Percentiles rank a stretch among this genome's conserved stretches.
Conservation (phyloP, 371 early-diverging fungal species). For the Encephalitozoon hellem region DNA sequence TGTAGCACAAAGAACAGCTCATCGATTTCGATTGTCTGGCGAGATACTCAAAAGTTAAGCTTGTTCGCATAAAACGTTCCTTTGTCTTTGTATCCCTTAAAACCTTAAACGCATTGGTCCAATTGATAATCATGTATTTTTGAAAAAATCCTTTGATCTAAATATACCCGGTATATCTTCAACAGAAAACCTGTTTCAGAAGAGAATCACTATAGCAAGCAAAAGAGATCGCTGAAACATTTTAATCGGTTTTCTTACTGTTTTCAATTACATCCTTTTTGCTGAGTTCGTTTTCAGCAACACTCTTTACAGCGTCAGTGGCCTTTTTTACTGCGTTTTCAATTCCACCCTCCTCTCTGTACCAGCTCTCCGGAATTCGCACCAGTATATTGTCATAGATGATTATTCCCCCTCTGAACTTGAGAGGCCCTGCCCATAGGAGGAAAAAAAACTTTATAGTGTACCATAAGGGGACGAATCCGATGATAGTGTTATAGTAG, state of each 20-base stretch:
- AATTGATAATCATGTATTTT: not conserved
- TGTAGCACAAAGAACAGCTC: not conserved
- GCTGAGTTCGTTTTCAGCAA: slow-evolving; percentile 4
- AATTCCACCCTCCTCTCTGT: slow-evolving; percentile 15
- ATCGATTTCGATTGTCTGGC: not conserved
- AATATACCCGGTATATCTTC: not conserved
- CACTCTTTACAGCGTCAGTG: slow-evolving; percentile 39
- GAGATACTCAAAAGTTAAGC: not conserved
- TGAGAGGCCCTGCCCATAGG: slow-evolving; percentile 39
- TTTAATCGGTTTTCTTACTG: not conserved
- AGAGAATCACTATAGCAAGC: not conserved
- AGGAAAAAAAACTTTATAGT: slow-evolving; percentile 53
- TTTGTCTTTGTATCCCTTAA: not conserved
- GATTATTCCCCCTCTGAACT: slow-evolving; percentile 24
- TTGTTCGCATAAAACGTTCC: not conserved
- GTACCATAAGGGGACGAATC: slow-evolving; percentile 52
- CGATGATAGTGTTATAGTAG: slow-evolving; percentile 10
- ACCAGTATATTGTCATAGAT: slow-evolving; percentile 33
- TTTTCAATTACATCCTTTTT: slow-evolving; percentile 16
- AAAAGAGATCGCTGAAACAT: not conserved
- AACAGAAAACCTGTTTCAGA: not conserved
- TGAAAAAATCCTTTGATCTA: not conserved
- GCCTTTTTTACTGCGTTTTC: slow-evolving; percentile 36
- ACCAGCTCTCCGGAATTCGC: slow-evolving; percentile 40
- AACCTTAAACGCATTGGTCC: not conserved